phyloP scores from a whole-genome alignment of 768 basidiomycete genomes.

The Gyrodon lividus region DNA sequence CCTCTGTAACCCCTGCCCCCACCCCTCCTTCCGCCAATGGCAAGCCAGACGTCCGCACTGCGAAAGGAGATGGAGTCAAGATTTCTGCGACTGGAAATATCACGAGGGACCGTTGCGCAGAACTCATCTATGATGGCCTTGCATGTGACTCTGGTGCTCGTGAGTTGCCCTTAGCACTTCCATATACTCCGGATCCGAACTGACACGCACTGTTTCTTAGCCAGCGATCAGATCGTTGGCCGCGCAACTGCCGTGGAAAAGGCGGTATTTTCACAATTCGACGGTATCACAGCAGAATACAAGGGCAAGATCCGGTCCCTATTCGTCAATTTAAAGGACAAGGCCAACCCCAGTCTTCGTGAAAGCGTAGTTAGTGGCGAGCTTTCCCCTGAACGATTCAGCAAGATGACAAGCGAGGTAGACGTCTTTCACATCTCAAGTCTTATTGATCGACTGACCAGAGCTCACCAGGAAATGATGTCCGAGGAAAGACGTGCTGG shows the following conservation, averaged over 20 bases:
- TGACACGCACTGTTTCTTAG: conserved; percentile 36
- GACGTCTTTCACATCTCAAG: not conserved
- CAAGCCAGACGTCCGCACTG: conserved; percentile 45
- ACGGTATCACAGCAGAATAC: conserved; percentile 50
- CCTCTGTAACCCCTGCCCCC: conserved; percentile 40
- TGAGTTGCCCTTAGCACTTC: conserved; percentile 43
- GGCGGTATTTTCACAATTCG: conserved; percentile 49
- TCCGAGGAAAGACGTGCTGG: conserved; percentile 87
- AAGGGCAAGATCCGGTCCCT: conserved; percentile 82
- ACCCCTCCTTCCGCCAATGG: conserved; percentile 31
- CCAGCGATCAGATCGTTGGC: conserved; percentile 62
- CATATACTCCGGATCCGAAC: not conserved
- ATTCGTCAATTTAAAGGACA: conserved; percentile 94
- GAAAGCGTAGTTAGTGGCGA: conserved; percentile 86
- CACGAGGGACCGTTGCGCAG: conserved; percentile 83
- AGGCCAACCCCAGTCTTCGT: conserved; percentile 83
- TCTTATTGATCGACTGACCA: not conserved
- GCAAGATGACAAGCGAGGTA: conserved; percentile 81
- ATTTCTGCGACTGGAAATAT: conserved; percentile 58
- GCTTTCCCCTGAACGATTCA: conserved; percentile 64
- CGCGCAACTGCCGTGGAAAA: conserved; percentile 73
- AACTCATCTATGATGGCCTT: conserved; percentile 90
- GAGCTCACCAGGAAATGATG: conserved; percentile 81
- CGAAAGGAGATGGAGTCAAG: conserved; percentile 71
- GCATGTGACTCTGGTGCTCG: conserved; percentile 84